Evolutionary conservation across 169 alveolate genomes (phyloP).

Genomic region (Theileria orientalis): DNA sequence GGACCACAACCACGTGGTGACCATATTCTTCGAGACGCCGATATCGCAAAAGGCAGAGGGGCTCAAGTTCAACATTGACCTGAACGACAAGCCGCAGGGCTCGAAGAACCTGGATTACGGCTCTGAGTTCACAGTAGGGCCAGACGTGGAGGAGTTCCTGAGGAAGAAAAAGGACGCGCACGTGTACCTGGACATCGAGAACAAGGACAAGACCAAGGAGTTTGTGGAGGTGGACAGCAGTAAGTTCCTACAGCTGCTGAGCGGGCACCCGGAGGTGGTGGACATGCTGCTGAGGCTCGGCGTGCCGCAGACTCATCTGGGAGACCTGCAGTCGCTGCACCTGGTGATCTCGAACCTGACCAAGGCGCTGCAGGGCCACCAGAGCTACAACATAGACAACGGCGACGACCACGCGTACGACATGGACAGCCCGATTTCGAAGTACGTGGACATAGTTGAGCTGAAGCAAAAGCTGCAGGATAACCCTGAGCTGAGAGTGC

Average conservation of each 20-base stretch:
- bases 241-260: constrained; percentile 50
- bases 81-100: constrained; percentile 39
- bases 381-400: constrained; percentile 34
- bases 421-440: constrained; percentile 42
- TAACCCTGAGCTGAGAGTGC: constrained; percentile 27
- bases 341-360: constrained; percentile 53
- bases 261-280: constrained; percentile 56
- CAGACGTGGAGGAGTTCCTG: constrained; percentile 40
- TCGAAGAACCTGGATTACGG: constrained; percentile 50
- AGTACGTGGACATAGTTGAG: constrained; percentile 12
- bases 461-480: constrained; percentile 30
- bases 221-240: constrained; percentile 63
- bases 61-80: constrained; percentile 48
- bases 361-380: constrained; percentile 61
- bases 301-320: constrained; percentile 60
- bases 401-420: constrained; percentile 14
- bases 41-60: constrained; percentile 25
- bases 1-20: constrained; percentile 51
- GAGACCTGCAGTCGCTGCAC: constrained; percentile 51
- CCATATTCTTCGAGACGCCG: constrained; percentile 56
- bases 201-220: constrained; percentile 46
- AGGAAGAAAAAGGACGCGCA: constrained; percentile 53
- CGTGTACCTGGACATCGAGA: constrained; percentile 55
- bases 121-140: constrained; percentile 32
- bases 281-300: constrained; percentile 59